phyloP scores from a whole-genome alignment of 2,329 filamentous ascomycete species.

The Huntiella abstrusa region DNA sequence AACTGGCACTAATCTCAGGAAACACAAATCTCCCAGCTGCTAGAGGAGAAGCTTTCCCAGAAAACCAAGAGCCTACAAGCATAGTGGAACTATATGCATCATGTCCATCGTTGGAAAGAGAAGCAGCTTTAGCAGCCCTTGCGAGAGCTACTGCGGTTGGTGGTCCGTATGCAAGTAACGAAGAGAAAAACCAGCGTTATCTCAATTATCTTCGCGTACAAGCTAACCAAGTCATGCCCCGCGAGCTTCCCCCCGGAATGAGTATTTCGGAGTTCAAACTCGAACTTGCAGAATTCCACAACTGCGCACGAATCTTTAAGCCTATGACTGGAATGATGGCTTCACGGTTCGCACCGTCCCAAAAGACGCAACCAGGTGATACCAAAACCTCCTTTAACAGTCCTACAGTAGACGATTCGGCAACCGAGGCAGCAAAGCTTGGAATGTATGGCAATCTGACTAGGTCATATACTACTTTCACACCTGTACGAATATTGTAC shows the following conservation, averaged over 20 bases:
- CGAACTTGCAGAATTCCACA: constrained; percentile 59
- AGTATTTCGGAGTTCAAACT: constrained; percentile 44
- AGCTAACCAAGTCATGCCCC: constrained; percentile 21
- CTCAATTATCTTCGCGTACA: constrained; percentile 51
- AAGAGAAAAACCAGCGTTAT: constrained; percentile 63
- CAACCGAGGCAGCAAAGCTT: constrained; percentile 68
- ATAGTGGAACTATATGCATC: constrained; percentile 37
- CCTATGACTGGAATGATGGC: constrained; percentile 88
- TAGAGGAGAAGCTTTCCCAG: constrained; percentile 44
- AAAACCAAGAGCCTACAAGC: constrained; percentile 38
- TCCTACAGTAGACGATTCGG: constrained; percentile 39
- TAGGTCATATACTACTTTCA: constrained; percentile 50
- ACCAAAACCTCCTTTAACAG: constrained; percentile 13
- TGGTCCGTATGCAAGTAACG: constrained; percentile 68
- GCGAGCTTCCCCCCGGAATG: constrained; percentile 21
- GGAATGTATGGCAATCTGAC: constrained; percentile 92
- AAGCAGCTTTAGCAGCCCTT: constrained; percentile 49
- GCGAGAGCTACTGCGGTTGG: constrained; percentile 45
- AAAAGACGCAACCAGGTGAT: constrained; percentile 13
- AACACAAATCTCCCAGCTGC: constrained; percentile 60
- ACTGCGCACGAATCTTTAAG: constrained; percentile 56
- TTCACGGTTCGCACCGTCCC: constrained; percentile 64
- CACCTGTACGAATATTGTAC: constrained; percentile 69
- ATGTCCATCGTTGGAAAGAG: constrained; percentile 41
- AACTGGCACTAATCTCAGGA: constrained; percentile 57